Percentiles rank a stretch among this genome's conserved stretches.
Evolutionary conservation across 1,284 basidiomycete genomes (phyloP).

Genomic region (Ceratobasidium sp.): DNA sequence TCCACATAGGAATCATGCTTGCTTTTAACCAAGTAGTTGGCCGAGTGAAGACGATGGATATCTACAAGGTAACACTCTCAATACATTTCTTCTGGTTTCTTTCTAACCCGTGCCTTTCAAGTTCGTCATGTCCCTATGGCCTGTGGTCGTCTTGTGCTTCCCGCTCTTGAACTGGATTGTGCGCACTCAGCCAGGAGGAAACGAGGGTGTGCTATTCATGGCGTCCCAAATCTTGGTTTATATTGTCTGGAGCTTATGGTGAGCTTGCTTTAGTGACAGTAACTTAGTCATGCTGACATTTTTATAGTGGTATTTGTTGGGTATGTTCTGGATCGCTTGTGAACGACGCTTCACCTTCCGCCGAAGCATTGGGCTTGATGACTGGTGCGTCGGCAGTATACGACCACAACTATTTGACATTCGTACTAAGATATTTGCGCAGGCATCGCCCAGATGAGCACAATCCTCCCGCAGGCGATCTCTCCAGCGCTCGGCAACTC

Average conservation of each 20-base stretch:
- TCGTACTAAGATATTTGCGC: background rate
- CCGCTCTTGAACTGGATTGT: constrained; percentile 47
- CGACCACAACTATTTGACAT: background rate
- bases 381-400: constrained; percentile 39
- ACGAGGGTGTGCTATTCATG: constrained; percentile 16
- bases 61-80: constrained; percentile 4
- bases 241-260: constrained; percentile 41
- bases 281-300: too few species aligned
- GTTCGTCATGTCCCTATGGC: constrained; percentile 46
- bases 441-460: constrained; percentile 46
- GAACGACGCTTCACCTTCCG: constrained; percentile 45
- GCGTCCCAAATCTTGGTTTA: constrained; percentile 34
- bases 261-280: constrained; percentile 21
- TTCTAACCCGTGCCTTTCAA: constrained; percentile 34
- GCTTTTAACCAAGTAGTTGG: constrained; percentile 22
- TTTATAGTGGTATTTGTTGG: constrained; percentile 26
- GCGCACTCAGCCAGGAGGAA: constrained; percentile 26
- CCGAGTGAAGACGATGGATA: background rate
- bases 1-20: constrained; percentile 46
- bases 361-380: constrained; percentile 45
- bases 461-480: constrained; percentile 44
- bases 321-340: constrained; percentile 42
- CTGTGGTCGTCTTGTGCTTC: constrained; percentile 41
- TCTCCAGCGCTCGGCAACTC: constrained; percentile 46
- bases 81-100: background rate